These are phyloP conservation scores for Cruciata laevipes DNA, from an alignment of 257 asterid species.

Conservation along the genomic window DNA sequence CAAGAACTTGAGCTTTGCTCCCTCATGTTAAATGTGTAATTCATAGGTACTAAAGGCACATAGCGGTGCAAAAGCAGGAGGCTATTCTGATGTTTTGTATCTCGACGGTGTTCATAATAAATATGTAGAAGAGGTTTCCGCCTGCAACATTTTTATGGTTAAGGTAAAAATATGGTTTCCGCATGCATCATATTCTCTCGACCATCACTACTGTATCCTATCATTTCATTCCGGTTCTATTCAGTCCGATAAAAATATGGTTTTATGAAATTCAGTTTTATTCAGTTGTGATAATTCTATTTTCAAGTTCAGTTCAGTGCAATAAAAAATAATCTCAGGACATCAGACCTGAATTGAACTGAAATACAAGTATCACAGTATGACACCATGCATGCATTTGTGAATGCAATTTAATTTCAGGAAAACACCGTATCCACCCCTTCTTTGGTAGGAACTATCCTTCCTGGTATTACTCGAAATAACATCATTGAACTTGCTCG, in stretches of 20 bases:
- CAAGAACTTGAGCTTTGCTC: no score
- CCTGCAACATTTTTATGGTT: slow-evolving; percentile 85
- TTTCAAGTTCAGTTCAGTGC: no score
- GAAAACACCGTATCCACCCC: slow-evolving; percentile 40
- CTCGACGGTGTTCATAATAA: slow-evolving; percentile 71
- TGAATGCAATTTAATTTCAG: slow-evolving; percentile 11
- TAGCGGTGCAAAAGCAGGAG: slow-evolving; percentile 87
- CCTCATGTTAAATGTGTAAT: background rate
- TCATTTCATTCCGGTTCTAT: background rate
- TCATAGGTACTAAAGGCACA: slow-evolving; percentile 80
- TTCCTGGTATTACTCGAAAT: slow-evolving; percentile 45
- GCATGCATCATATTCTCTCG: no score
- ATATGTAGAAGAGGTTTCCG: slow-evolving; percentile 90
- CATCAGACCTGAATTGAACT: no score
- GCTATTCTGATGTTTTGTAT: slow-evolving; percentile 82
- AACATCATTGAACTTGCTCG: slow-evolving; percentile 38
- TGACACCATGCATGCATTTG: background rate
- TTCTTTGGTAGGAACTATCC: slow-evolving; percentile 39
- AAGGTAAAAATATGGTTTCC: slow-evolving; percentile 40
- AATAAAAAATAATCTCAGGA: no score
- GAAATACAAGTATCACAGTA: no score
- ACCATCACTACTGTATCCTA: no score
- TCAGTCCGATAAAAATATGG: no score
- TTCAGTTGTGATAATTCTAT: no score
- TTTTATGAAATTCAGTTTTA: no score